Evolutionary conservation across 495 filamentous ascomycete species (phyloP), one percentile per base, ranked within the genome.

Genomic region (Eremomyces bilateralis): DNA sequence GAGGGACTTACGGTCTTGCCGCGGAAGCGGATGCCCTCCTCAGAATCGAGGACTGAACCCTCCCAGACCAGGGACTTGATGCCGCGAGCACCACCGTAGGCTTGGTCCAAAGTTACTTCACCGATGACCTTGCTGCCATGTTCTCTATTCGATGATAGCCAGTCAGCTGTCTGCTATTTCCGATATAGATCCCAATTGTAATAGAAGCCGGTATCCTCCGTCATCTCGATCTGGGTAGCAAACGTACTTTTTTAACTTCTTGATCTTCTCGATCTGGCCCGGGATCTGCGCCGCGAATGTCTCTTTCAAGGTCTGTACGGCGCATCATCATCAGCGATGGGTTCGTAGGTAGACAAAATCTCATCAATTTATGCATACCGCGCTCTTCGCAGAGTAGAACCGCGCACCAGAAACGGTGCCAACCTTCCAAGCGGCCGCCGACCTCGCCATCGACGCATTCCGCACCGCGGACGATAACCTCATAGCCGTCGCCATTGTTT

Each of bases 1-100:
- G 3, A 11, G 8, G 8, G 4, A 10, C 65, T 53, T 54, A 73
- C 70, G 38, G 88, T 97, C 65, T 78, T 80, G 60, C 90, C 88
- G 56, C 90, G 72, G 70, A 97, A 97, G 43, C 90, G 81, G 61
- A 97, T 97, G 61, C 88, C 88, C 66, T 97, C 85, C 67, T 97
- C 84, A 29, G 82, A 69, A 60, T 97, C 88, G 40, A 97, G 75
- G 49, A 97, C 90, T 44, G 88, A 97, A 42, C 88, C 88, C 64
- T 97, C 88, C 88, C 88, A 95, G 37, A 95, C 88, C 36, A 97
- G 73, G 45, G 76, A 79, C 65, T 95, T 97, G 61, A 97, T 90
- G 42, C 88, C 90, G 65, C 90, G 82, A 48, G 90, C 90, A 71
- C 88, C 88, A 64, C 88, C 88, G 56, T 95, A 95, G 48, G 88